Conservation (phyloP, 352 stramenopile genomes). For the Globisporangium polare region DNA sequence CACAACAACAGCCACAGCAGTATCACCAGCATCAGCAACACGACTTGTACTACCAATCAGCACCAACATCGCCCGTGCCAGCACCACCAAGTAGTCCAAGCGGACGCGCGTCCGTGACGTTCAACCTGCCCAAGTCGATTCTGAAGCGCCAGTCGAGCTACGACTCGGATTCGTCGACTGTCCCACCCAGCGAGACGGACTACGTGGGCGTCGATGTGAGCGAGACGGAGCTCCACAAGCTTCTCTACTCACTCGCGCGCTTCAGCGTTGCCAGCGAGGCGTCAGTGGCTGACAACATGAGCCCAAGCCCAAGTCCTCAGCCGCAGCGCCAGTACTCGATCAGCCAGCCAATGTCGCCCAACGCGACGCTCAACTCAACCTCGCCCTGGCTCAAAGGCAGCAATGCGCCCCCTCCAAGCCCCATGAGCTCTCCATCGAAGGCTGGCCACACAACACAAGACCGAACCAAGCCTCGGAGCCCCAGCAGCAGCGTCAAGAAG, state of each 20-base stretch:
- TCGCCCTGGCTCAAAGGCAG: slow-evolving; percentile 1
- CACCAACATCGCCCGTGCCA: not conserved
- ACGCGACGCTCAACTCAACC: not conserved
- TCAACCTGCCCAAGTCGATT: slow-evolving; percentile 34
- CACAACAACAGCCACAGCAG: not conserved
- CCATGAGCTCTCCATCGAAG: slow-evolving; percentile 2
- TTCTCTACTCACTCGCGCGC: slow-evolving; percentile 53
- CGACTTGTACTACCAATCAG: not conserved
- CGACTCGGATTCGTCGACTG: slow-evolving; percentile 40
- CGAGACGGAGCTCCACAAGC: slow-evolving; percentile 57
- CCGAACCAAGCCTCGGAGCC: not conserved
- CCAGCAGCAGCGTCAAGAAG: slow-evolving; percentile 4
- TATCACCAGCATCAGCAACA: not conserved
- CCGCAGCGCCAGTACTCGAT: not conserved
- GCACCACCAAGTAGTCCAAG: not conserved
- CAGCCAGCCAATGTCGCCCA: slow-evolving; percentile 3
- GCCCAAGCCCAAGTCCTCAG: slow-evolving; percentile 6
- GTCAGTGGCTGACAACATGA: slow-evolving; percentile 14
- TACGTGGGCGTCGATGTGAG: slow-evolving; percentile 10
- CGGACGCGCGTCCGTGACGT: slow-evolving; percentile 29
- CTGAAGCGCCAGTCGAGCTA: slow-evolving; percentile 41
- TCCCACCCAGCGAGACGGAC: slow-evolving; percentile 20
- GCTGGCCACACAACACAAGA: not conserved
- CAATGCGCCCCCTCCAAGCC: not conserved
- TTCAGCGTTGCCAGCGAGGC: slow-evolving; percentile 44